phyloP scores from a whole-genome alignment of 208 protist genomes.

The Crithidia acanthocephali region DNA sequence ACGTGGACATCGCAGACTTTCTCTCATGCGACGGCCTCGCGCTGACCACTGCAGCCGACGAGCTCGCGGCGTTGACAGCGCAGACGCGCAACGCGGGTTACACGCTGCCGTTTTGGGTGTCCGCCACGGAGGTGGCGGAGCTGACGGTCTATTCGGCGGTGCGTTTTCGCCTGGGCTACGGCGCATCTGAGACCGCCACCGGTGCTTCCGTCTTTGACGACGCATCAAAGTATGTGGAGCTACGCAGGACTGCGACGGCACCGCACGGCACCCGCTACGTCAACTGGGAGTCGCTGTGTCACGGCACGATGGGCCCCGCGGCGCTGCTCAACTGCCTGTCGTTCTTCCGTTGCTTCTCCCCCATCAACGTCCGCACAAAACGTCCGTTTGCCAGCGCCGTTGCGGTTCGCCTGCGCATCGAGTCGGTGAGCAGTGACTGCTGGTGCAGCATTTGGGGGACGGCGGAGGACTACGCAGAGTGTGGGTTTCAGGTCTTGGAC shows the following conservation, averaged over 20 bases:
- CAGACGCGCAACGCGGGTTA: constrained; percentile 23
- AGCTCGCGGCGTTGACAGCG: constrained; percentile 13
- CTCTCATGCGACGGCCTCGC: constrained; percentile 45
- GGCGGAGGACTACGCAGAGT: constrained; percentile 44
- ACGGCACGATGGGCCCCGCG: too few relatives aligned
- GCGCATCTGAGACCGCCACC: neutral
- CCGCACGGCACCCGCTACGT: constrained; percentile 3
- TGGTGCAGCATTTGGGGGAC: constrained; percentile 83
- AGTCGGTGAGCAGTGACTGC: constrained; percentile 40
- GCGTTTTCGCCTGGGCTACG: constrained; percentile 3
- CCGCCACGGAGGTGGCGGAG: constrained; percentile 9
- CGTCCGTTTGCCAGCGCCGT: constrained; percentile 34
- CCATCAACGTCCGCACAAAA: constrained; percentile 57
- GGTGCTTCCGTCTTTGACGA: constrained; percentile 18
- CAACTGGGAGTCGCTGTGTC: constrained; percentile 14
- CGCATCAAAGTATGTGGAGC: neutral
- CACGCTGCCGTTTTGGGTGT: constrained; percentile 65
- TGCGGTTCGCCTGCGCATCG: constrained; percentile 43
- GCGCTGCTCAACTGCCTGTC: constrained; percentile 16
- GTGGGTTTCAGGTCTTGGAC: constrained; percentile 35
- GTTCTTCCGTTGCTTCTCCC: constrained; percentile 53
- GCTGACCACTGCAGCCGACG: constrained; percentile 27
- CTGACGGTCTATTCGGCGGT: neutral
- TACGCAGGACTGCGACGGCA: neutral
- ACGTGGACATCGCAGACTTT: constrained; percentile 41